Percentiles rank a stretch among this genome's conserved stretches.
Conservation (phyloP, 192 early-diverging fungal genomes). For the Geosiphon pyriformis region DNA sequence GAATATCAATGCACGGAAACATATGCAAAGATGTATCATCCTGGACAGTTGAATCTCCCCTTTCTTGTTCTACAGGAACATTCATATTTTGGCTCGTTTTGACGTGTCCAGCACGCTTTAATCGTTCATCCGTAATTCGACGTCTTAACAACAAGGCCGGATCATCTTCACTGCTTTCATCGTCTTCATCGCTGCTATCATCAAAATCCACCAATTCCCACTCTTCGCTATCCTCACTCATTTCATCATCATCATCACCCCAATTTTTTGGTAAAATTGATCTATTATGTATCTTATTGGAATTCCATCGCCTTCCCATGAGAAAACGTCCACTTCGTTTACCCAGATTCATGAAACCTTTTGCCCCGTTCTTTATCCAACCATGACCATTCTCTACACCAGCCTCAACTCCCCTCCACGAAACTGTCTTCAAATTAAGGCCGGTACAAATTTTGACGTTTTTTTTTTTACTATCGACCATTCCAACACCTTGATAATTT, state of each 20-base stretch:
- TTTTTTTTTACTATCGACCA: slow-evolving; percentile 25
- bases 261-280: neutral
- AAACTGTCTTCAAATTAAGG: slow-evolving; percentile 17
- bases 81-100: neutral
- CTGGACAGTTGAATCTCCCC: neutral
- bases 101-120: slow-evolving; percentile 24
- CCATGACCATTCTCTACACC: neutral
- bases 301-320: neutral
- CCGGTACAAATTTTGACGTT: slow-evolving; percentile 26
- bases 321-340: slow-evolving; percentile 3
- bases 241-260: slow-evolving; percentile 9
- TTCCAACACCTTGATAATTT: neutral
- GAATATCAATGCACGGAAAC: neutral
- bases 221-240: slow-evolving; percentile 21
- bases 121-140: slow-evolving; percentile 11
- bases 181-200: slow-evolving; percentile 1
- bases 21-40: neutral
- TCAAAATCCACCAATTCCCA: slow-evolving; percentile 24
- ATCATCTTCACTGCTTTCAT: slow-evolving; percentile 10
- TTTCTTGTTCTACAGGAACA: neutral
- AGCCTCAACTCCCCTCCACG: slow-evolving; percentile 15
- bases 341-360: neutral
- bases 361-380: slow-evolving; percentile 5
- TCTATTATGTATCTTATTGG: neutral
- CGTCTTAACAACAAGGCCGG: slow-evolving; percentile 10